Percentiles rank a stretch among this genome's conserved stretches.
Conservation (phyloP, 2,329 filamentous ascomycete species). For the Emmonsia crescens region DNA sequence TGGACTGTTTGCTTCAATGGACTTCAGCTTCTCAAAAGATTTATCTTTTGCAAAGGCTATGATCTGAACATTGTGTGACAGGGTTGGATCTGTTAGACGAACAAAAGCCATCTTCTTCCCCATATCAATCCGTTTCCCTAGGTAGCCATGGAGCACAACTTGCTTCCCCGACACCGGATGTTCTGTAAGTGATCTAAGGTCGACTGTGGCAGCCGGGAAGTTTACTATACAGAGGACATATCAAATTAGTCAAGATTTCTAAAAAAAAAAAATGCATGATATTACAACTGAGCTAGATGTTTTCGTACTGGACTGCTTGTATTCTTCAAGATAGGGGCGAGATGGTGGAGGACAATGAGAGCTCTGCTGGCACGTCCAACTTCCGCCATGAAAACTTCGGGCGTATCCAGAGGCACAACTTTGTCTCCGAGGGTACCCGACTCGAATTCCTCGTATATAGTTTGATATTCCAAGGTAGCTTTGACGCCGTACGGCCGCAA, state of each 20-base stretch:
- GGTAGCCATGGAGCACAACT: constrained; percentile 57
- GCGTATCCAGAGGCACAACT: constrained; percentile 4
- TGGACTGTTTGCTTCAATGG: constrained; percentile 41
- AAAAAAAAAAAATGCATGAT: not conserved
- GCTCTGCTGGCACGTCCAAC: constrained; percentile 14
- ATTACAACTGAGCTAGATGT: not conserved
- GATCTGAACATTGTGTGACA: constrained; percentile 39
- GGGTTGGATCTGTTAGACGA: constrained; percentile 40
- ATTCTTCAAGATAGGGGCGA: constrained; percentile 29
- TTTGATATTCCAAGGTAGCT: constrained; percentile 32
- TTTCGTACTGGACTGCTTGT: constrained; percentile 36
- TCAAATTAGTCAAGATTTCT: not conserved
- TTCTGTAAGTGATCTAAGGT: constrained; percentile 26
- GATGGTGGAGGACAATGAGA: constrained; percentile 8
- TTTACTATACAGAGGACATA: constrained; percentile 27
- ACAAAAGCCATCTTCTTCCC: constrained; percentile 62
- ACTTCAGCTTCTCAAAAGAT: constrained; percentile 33
- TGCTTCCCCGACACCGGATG: constrained; percentile 24
- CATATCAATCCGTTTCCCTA: constrained; percentile 57
- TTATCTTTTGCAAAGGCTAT: constrained; percentile 33
- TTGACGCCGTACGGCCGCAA: constrained; percentile 19
- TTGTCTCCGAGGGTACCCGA: not conserved
- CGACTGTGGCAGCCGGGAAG: constrained; percentile 37
- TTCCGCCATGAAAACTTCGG: constrained; percentile 6
- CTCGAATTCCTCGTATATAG: constrained; percentile 20